A percentile compares a stretch with the other conserved stretches of the same genome.
These are phyloP conservation scores for Huiozyma naganishii DNA, from an alignment of 805 yeast species.

Conservation along the genomic window DNA sequence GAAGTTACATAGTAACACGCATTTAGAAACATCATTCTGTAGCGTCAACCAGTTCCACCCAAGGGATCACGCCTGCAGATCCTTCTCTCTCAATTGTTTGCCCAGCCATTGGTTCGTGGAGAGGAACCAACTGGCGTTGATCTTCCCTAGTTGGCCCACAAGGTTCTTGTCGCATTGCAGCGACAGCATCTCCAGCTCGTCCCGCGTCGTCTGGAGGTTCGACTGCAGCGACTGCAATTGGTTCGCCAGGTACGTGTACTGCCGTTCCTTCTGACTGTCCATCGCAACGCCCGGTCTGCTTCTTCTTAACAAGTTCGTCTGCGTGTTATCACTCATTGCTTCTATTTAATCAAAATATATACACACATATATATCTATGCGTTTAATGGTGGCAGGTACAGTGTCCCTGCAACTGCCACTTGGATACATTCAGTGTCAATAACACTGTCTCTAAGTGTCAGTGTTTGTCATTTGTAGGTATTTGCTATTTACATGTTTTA, in stretches of 20 bases:
- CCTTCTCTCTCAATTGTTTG: conserved; percentile 1
- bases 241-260: conserved; percentile 23
- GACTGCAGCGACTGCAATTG: conserved; percentile 19
- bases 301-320: background rate
- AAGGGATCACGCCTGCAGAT: background rate
- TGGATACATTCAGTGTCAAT: too few relatives aligned
- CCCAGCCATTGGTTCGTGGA: conserved; percentile 23
- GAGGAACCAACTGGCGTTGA: conserved; percentile 25
- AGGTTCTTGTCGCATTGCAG: conserved; percentile 23
- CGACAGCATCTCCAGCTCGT: conserved; percentile 22
- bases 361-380: too few relatives aligned
- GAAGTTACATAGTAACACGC: background rate
- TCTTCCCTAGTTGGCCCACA: conserved; percentile 25
- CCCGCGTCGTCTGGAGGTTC: conserved; percentile 19
- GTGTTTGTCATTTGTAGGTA: too few relatives aligned
- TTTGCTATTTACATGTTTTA: too few relatives aligned
- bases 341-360: too few relatives aligned
- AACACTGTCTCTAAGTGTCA: too few relatives aligned
- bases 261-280: conserved; percentile 22
- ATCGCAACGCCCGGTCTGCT: conserved; percentile 2
- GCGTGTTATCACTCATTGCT: too few relatives aligned
- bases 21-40: background rate
- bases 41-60: background rate
- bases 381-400: too few relatives aligned
- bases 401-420: too few relatives aligned